These are phyloP conservation scores for Phyllosticta citribraziliensis DNA, from an alignment of 2,329 filamentous ascomycete species.

Conservation along the genomic window DNA sequence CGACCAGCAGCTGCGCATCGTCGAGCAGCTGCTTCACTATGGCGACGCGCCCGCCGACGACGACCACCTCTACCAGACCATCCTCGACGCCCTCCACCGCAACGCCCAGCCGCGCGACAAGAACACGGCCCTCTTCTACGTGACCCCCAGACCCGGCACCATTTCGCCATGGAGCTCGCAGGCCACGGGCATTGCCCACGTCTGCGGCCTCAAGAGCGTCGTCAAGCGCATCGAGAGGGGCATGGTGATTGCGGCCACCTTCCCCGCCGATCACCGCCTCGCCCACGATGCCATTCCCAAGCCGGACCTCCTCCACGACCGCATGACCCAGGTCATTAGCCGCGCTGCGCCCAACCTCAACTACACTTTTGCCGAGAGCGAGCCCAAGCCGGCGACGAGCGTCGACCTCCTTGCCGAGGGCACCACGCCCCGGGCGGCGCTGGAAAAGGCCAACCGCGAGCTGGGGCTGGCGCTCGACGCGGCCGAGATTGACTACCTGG, in stretches of 20 bases:
- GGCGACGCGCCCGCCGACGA: constrained; percentile 42
- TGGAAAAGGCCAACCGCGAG: constrained; percentile 74
- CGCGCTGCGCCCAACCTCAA: constrained; percentile 57
- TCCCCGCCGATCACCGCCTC: constrained; percentile 38
- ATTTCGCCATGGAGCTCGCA: constrained; percentile 97
- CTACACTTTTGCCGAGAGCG: constrained; percentile 67
- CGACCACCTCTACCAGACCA: constrained; percentile 34
- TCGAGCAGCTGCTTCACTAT: constrained; percentile 53
- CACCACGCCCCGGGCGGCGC: constrained; percentile 56
- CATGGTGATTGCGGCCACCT: constrained; percentile 59
- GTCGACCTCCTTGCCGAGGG: constrained; percentile 63
- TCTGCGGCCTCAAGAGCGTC: constrained; percentile 68
- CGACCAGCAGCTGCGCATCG: constrained; percentile 38
- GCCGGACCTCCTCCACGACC: constrained; percentile 71
- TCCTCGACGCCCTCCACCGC: constrained; percentile 39
- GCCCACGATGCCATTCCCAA: constrained; percentile 46
- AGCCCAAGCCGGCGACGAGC: constrained; percentile 56
- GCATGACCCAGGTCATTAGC: constrained; percentile 85
- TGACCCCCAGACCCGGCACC: constrained; percentile 68
- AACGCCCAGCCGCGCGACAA: constrained; percentile 41
- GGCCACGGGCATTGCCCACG: constrained; percentile 85
- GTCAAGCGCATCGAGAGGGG: constrained; percentile 79
- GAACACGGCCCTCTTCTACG: constrained; percentile 53
- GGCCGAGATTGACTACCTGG: constrained; percentile 85
- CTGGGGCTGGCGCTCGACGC: constrained; percentile 80